phyloP scores from a whole-genome alignment of 306 rosid genomes.

The Lathyrus sativus region DNA sequence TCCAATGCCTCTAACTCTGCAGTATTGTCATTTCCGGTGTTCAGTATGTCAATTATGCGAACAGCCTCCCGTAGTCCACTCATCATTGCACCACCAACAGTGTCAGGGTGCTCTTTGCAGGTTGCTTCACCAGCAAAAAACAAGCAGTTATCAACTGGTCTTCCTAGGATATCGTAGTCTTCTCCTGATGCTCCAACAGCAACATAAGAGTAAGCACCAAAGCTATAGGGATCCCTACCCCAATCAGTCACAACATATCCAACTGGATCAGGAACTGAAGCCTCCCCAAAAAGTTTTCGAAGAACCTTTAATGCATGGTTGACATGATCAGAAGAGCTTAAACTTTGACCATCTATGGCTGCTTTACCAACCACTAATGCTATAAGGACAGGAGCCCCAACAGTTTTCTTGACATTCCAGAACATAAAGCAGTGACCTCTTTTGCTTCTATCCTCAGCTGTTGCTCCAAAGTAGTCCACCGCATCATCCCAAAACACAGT shows the following conservation, averaged over 20 bases:
- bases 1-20: constrained; percentile 93
- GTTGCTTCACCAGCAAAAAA: constrained; percentile 99
- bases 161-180: constrained; percentile 90
- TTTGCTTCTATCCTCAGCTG: constrained; percentile 82
- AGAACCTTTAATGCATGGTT: constrained; percentile 87
- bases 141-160: constrained; percentile 89
- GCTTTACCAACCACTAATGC: constrained; percentile 98
- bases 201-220: constrained; percentile 94
- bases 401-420: constrained; percentile 96
- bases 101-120: constrained; percentile 99
- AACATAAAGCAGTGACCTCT: constrained; percentile 99
- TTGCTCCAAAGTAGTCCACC: constrained; percentile 98
- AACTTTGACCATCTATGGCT: constrained; percentile 79
- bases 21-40: constrained; percentile 79
- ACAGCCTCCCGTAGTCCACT: constrained; percentile 98
- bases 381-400: constrained; percentile 97
- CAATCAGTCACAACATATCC: constrained; percentile 95
- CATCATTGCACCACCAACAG: constrained; percentile 99
- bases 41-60: constrained; percentile 82
- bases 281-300: constrained; percentile 92
- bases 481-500: constrained; percentile 96
- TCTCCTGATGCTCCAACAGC: constrained; percentile 98
- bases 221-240: constrained; percentile 98
- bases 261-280: constrained; percentile 86
- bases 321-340: constrained; percentile 76